Base-by-base conservation (phyloP, 371 early-diverging fungal species). In the Conidiobolus incongruus region DNA sequence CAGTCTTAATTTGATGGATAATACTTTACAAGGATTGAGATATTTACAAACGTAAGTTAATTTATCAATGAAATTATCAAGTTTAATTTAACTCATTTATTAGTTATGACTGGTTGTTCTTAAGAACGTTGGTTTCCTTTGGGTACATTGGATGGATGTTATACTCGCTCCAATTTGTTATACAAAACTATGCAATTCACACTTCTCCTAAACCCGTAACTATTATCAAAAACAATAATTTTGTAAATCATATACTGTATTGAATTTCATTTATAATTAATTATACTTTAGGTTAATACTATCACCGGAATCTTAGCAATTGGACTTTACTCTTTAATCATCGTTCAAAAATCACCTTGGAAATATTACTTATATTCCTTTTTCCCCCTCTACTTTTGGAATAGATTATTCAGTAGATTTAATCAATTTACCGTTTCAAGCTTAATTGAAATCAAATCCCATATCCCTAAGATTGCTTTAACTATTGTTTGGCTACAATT, bases 71-170 rank as follows among this genome's bases (percentile, higher is more conserved):
- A 17, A 10, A 19, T 35, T 1, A 34, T 42, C 20, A 12, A 24
- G 11, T 24, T 29, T 38, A 15, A 30, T 19, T 1, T 2, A 21
- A 45, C 2, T 36, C 11, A 34, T 12, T 26, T 36, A 22, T n/a
- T 42, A 69, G 68, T 1, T 84, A 94, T 52, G 95, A 94, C 54
- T 91, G 92, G 95, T 57, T 84, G 2, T 82, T 91, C 53, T 56
- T 94, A 43, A 68, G 86, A 39, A 60, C 81, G 0, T 62, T 87
- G 1, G 74, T 94, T 28, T 75, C 84, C 4, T 54, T 63, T 17
- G 95, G 95, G n/a, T 94, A 87, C 53, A 42, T 83, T 17, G 90
- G 91, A 22, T 92, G 95, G 91, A 86, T 92, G 48, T 46, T 65
- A n/a, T n/a, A n/a, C n/a, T n/a, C n/a, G n/a, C n/a, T n/a, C n/a